These are phyloP conservation scores for Cryptococcus depauperatus DNA, from an alignment of 1,284 basidiomycete genomes.

Conservation along the genomic window DNA sequence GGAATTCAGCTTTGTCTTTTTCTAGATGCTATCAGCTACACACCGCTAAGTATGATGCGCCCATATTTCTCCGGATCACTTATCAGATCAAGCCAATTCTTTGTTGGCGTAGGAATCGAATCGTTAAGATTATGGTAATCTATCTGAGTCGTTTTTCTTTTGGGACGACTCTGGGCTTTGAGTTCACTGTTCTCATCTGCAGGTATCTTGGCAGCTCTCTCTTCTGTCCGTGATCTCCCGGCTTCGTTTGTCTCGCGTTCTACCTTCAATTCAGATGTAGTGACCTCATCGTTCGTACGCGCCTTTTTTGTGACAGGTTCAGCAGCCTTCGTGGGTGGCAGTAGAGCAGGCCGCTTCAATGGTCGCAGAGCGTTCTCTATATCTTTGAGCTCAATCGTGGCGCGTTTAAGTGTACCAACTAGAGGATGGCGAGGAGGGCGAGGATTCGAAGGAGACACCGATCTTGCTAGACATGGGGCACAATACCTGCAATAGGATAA, in stretches of 20 bases:
- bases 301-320: conserved; percentile 3
- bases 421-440: conserved; percentile 25
- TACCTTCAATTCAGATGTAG: neutral
- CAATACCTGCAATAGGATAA: conserved; percentile 27
- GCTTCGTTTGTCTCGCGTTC: neutral
- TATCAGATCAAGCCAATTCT: conserved; percentile 41
- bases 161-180: conserved; percentile 26
- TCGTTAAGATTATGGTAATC: conserved; percentile 44
- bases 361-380: neutral
- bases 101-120: conserved; percentile 40
- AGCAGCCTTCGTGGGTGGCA: no score
- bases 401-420: conserved; percentile 24
- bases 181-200: neutral
- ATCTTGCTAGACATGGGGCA: conserved; percentile 21
- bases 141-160: conserved; percentile 27
- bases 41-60: conserved; percentile 31
- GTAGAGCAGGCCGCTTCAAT: no score
- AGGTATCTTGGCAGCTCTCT: neutral
- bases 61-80: conserved; percentile 37
- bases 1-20: conserved; percentile 5
- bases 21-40: neutral
- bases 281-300: neutral
- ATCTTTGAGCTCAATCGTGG: conserved; percentile 6
- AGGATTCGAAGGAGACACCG: conserved; percentile 22
- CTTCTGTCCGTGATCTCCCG: neutral